phyloP scores from a whole-genome alignment of 805 yeast species.

The Starmerella riodocensis region DNA sequence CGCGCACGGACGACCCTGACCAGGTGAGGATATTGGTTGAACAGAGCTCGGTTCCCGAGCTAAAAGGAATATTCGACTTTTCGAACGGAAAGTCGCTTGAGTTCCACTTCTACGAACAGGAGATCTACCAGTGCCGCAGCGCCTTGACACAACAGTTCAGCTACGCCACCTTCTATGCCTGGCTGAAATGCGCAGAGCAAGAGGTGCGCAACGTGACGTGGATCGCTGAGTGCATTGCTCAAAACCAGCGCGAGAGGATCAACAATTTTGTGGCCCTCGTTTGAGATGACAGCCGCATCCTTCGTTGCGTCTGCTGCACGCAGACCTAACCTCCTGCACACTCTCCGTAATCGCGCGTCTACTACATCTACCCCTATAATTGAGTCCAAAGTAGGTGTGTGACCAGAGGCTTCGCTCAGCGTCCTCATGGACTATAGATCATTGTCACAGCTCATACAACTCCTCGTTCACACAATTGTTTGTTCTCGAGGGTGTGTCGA shows the following conservation, averaged over 20 bases:
- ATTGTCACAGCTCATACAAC: background rate
- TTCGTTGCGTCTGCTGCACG: background rate
- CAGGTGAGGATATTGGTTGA: slow-evolving; percentile 41
- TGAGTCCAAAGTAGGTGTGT: no score
- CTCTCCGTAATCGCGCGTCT: no score
- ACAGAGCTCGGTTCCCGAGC: slow-evolving; percentile 22
- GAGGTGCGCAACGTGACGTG: slow-evolving; percentile 96
- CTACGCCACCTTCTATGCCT: slow-evolving; percentile 82
- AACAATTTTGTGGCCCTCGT: slow-evolving; percentile 81
- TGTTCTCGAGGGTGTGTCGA: background rate
- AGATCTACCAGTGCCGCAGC: slow-evolving; percentile 81
- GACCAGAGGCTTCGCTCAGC: no score
- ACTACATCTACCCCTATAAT: no score
- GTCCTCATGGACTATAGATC: slow-evolving; percentile 1
- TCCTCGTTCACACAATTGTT: slow-evolving; percentile 1
- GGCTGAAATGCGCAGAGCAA: slow-evolving; percentile 92
- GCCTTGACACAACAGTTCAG: slow-evolving; percentile 96
- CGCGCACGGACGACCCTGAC: slow-evolving; percentile 75
- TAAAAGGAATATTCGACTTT: slow-evolving; percentile 35
- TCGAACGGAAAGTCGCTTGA: slow-evolving; percentile 53
- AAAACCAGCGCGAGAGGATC: slow-evolving; percentile 89
- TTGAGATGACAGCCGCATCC: no score
- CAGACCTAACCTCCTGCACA: no score
- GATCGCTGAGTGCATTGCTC: slow-evolving; percentile 99
- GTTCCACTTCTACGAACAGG: slow-evolving; percentile 85